Percentiles rank a stretch among this genome's conserved stretches.
These are phyloP conservation scores for Alternaria gansuensis DNA, from an alignment of 2,329 filamentous ascomycete genomes.

Conservation along the genomic window DNA sequence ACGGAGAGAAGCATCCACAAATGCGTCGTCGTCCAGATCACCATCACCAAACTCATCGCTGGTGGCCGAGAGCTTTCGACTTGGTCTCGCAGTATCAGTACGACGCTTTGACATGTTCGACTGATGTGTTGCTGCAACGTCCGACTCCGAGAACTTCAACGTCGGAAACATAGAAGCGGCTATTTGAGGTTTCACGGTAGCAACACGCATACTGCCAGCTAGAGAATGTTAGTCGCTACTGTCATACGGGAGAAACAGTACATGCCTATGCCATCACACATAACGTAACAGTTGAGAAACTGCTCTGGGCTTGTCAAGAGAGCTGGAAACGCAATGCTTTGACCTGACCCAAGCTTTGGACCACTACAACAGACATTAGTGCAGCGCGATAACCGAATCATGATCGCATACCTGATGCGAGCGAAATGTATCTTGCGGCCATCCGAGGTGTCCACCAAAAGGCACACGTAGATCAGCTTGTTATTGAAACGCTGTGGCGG, in stretches of 20 bases:
- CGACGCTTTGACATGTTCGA: constrained; percentile 47
- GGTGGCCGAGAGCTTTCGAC: constrained; percentile 19
- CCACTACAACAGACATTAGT: constrained; percentile 62
- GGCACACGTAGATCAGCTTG: constrained; percentile 73
- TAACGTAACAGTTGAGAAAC: constrained; percentile 72
- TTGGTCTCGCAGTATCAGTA: constrained; percentile 23
- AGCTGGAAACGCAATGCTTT: constrained; percentile 68
- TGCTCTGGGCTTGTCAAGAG: constrained; percentile 64
- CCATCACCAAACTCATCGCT: constrained; percentile 64
- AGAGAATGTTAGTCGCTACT: constrained; percentile 19
- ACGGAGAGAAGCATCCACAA: constrained; percentile 56
- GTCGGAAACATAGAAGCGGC: constrained; percentile 57
- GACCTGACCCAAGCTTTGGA: constrained; percentile 68
- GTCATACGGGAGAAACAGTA: rapidly evolving
- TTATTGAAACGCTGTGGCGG: constrained; percentile 68
- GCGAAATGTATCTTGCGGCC: constrained; percentile 75
- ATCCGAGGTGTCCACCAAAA: constrained; percentile 76
- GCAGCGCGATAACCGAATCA: not conserved
- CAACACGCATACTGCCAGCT: constrained; percentile 67
- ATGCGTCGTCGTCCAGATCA: constrained; percentile 62
- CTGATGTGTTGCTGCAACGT: constrained; percentile 26
- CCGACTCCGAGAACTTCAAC: constrained; percentile 28
- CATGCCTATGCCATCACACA: constrained; percentile 83
- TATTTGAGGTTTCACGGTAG: constrained; percentile 62
- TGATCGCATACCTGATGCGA: constrained; percentile 60